Percentiles rank a stretch among this genome's conserved stretches.
Evolutionary conservation across 2,329 filamentous ascomycete genomes (phyloP).

Genomic region (Paraphoma chrysanthemicola): DNA sequence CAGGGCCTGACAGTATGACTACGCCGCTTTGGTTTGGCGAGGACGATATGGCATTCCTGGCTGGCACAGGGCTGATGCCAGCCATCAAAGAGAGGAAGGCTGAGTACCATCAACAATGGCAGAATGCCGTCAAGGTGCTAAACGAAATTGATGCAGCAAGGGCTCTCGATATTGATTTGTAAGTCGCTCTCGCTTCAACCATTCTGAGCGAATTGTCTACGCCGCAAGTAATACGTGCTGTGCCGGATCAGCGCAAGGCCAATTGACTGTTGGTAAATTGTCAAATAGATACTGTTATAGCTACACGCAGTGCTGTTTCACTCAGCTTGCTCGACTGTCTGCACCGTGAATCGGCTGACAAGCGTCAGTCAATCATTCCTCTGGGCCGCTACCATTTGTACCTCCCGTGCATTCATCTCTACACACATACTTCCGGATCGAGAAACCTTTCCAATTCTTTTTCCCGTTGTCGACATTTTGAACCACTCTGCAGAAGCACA

Average conservation of each 20-base stretch:
- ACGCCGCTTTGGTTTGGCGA: constrained; percentile 48
- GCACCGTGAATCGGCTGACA: constrained; percentile 18
- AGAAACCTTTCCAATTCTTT: constrained; percentile 51
- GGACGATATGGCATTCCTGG: constrained; percentile 42
- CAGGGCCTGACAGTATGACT: constrained; percentile 37
- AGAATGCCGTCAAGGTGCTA: constrained; percentile 27
- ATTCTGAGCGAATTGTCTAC: background rate
- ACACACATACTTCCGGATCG: constrained; percentile 36
- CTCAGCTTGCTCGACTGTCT: background rate
- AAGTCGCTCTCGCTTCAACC: constrained; percentile 20
- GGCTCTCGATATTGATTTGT: constrained; percentile 28
- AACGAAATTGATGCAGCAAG: constrained; percentile 19
- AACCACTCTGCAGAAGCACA: constrained; percentile 57
- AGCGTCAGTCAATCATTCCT: constrained; percentile 53
- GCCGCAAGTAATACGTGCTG: background rate
- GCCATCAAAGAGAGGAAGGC: constrained; percentile 30
- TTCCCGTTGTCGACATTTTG: constrained; percentile 58
- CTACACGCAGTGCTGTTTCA: background rate
- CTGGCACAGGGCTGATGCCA: constrained; percentile 42
- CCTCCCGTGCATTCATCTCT: constrained; percentile 60
- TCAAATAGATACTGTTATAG: no score
- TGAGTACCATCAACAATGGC: constrained; percentile 32
- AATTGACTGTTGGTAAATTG: no score
- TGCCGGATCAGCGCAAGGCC: background rate
- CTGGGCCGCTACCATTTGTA: constrained; percentile 61